Conservation (phyloP, 2,329 filamentous ascomycete genomes). For the Aureobasidium pullulans region DNA sequence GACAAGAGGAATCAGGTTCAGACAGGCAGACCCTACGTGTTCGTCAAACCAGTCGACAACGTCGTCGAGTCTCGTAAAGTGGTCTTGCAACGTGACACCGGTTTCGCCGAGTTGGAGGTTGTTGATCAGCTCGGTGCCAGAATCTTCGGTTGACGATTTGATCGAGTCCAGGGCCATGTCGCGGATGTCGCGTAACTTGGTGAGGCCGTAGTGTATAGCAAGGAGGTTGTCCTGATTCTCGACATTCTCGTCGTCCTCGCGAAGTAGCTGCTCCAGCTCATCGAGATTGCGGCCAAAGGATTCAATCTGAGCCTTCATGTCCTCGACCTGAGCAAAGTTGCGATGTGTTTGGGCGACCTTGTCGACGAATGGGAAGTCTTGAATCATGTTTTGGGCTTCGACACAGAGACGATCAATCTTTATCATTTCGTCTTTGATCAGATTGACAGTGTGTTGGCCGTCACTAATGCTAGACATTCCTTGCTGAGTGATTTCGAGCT, state of each 20-base stretch:
- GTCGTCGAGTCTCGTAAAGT: conserved; percentile 79
- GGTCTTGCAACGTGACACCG: conserved; percentile 71
- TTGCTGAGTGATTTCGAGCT: conserved; percentile 87
- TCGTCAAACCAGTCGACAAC: conserved; percentile 94
- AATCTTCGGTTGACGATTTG: conserved; percentile 70
- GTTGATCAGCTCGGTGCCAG: conserved; percentile 91
- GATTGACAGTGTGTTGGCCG: conserved; percentile 82
- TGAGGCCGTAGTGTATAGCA: conserved; percentile 84
- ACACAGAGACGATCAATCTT: conserved; percentile 97
- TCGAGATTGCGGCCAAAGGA: conserved; percentile 73
- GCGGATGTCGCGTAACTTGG: conserved; percentile 82
- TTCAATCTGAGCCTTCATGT: conserved; percentile 86
- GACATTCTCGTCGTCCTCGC: conserved; percentile 74
- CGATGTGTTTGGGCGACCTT: conserved; percentile 87
- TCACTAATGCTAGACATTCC: conserved; percentile 86
- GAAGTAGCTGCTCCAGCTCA: conserved; percentile 69
- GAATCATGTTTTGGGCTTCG: conserved; percentile 94
- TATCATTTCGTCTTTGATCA: conserved; percentile 97
- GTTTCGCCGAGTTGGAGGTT: conserved; percentile 52
- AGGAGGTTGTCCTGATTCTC: conserved; percentile 91
- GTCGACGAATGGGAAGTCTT: conserved; percentile 91
- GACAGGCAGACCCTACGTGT: conserved; percentile 78
- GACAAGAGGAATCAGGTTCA: conserved; percentile 83
- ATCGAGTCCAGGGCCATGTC: conserved; percentile 98
- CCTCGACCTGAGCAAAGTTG: conserved; percentile 89